Evolutionary conservation across 306 rosid species (phyloP), one percentile per base, ranked within the genome.

Genomic region (Dryas drummondii): DNA sequence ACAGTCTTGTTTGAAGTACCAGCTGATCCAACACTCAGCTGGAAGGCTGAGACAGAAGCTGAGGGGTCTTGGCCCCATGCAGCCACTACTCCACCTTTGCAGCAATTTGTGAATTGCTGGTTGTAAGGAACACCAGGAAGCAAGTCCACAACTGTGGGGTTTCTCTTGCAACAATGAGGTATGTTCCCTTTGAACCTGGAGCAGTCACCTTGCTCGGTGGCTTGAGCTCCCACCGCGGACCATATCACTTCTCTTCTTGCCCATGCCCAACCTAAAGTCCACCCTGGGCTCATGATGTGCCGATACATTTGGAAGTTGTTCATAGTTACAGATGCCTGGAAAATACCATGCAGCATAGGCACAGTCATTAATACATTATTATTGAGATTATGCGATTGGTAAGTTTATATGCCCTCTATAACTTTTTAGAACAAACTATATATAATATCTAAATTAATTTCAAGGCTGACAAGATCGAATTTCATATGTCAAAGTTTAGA

Each of bases 11-110:
- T 94, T 10, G 98, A 60, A 61, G 97, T 86, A 9, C 97, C 97
- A 1, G 92, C 94, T 66, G 72, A 84, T 55, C 98, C 98, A 11
- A 94, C 86, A 76, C 98, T 91, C 5, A 94, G 12, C 68, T 91
- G 97, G 83, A 94, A 94, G 59, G 98, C 76, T 3, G 97, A 91
- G 82, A 90, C 80, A 41, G 97, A 82, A 68, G 88, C 79, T 32
- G 88, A 61, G 62, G 98, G 98, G 47, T 94, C 97, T 84, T 94
- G 98, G 19, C 97, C 98, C 97, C 96, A 91, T 49, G 98, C 91
- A 10, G 89, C 73, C 40, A 94, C 80, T 40, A 94, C 98, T 27
- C 97, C 97, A 75, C 98, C 97, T 80, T 91, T 91, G 79, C 98
- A 94, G 46, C 98, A 94, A 77, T 94, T 91, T 53, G 88, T 1